Conservation (phyloP, 1,284 basidiomycete genomes). For the Puccinia triticina region DNA sequence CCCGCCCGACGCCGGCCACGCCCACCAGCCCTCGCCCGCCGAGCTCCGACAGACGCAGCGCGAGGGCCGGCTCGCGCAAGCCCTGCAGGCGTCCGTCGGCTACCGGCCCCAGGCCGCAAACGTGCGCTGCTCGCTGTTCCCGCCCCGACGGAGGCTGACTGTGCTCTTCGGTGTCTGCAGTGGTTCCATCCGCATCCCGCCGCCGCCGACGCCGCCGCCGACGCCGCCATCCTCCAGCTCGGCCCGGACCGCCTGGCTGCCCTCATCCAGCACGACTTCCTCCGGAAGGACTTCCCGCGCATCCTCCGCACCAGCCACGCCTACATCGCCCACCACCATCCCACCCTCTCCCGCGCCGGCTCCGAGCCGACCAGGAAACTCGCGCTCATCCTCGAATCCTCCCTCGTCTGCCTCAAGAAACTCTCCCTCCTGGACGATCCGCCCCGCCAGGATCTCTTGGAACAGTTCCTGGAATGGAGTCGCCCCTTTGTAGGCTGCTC, state of each 20-base stretch:
- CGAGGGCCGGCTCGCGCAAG: background rate
- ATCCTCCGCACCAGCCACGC: background rate
- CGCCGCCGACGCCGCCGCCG: background rate
- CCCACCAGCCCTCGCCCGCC: background rate
- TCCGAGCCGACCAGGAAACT: conserved; percentile 1
- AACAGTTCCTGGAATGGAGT: background rate
- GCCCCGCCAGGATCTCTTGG: background rate
- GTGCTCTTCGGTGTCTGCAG: background rate
- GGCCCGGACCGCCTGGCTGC: background rate
- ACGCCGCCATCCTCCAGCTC: background rate
- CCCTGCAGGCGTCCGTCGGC: background rate
- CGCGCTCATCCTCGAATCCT: background rate
- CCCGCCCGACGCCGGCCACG: no score
- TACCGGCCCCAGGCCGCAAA: background rate
- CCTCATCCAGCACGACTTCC: background rate
- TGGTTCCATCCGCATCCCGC: background rate
- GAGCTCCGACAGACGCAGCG: background rate
- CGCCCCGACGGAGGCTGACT: no score
- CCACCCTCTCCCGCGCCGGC: background rate
- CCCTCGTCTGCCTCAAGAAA: conserved; percentile 1
- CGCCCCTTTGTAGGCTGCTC: background rate
- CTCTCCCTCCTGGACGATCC: background rate
- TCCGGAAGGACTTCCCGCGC: background rate
- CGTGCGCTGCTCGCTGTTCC: background rate
- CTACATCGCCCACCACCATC: background rate